phyloP scores from a whole-genome alignment of 495 filamentous ascomycete species.

The Penicillium bovifimosum region DNA sequence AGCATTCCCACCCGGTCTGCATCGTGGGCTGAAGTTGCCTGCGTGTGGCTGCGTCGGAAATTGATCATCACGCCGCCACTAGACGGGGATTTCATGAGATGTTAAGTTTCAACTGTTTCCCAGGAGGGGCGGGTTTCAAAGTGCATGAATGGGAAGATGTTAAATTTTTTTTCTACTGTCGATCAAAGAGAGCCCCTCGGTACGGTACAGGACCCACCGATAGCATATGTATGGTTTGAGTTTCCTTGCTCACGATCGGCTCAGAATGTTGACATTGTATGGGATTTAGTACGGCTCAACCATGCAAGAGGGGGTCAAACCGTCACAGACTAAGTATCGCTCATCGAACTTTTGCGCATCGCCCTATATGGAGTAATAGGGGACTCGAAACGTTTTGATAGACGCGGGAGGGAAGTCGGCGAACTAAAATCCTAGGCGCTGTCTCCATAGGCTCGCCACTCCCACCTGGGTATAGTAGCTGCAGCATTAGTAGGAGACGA shows the following conservation, averaged over 20 bases:
- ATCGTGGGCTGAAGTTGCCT: constrained; percentile 14
- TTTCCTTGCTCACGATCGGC: constrained; percentile 18
- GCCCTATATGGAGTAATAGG: neutral
- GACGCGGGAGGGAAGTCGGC: constrained; percentile 5
- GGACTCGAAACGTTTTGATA: constrained; percentile 1
- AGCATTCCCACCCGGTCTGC: constrained; percentile 25
- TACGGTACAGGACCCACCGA: constrained; percentile 11
- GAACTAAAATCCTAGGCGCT: constrained; percentile 7
- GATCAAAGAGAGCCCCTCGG: constrained; percentile 13
- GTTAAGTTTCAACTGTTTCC: neutral
- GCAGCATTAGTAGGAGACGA: neutral
- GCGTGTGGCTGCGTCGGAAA: constrained; percentile 15
- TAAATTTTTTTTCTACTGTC: constrained; percentile 5
- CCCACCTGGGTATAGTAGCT: constrained; percentile 5
- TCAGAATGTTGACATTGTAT: constrained; percentile 15
- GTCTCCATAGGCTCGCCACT: constrained; percentile 8
- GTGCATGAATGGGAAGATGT: constrained; percentile 7
- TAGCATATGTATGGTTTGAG: constrained; percentile 8
- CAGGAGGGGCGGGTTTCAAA: neutral
- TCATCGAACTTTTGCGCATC: neutral
- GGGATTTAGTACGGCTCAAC: neutral
- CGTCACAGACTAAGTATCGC: neutral
- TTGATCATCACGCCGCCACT: constrained; percentile 11
- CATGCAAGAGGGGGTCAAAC: constrained; percentile 9
- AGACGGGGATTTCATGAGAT: neutral